Evolutionary conservation across 2,329 filamentous ascomycete species (phyloP).

Genomic region (Corynespora cassiicola): DNA sequence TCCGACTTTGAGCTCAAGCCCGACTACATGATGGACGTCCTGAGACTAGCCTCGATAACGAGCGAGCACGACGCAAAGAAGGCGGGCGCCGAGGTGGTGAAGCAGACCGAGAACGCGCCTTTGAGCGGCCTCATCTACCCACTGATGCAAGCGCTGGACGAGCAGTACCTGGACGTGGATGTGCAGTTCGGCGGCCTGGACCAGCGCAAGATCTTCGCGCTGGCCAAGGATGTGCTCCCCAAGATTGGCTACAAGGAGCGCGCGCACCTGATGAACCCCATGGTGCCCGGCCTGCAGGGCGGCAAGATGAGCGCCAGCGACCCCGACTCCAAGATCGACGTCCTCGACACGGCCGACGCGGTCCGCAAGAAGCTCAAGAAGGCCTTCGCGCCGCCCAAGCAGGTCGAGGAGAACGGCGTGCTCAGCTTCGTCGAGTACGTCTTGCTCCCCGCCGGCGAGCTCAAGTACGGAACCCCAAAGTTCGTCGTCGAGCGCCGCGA

Average conservation of each 20-base stretch:
- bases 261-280: slow-evolving; percentile 80
- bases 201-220: slow-evolving; percentile 87
- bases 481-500: slow-evolving; percentile 73
- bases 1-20: slow-evolving; percentile 76
- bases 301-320: slow-evolving; percentile 81
- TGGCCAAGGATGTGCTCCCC: slow-evolving; percentile 84
- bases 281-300: slow-evolving; percentile 83
- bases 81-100: slow-evolving; percentile 92
- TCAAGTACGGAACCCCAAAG: slow-evolving; percentile 61
- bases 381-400: slow-evolving; percentile 76
- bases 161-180: slow-evolving; percentile 82
- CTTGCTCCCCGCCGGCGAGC: slow-evolving; percentile 76
- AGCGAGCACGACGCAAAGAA: slow-evolving; percentile 85
- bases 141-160: slow-evolving; percentile 88
- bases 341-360: slow-evolving; percentile 78
- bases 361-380: slow-evolving; percentile 76
- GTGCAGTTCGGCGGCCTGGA: slow-evolving; percentile 81
- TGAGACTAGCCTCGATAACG: slow-evolving; percentile 73
- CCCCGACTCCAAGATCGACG: slow-evolving; percentile 85
- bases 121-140: slow-evolving; percentile 81
- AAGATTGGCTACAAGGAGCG: slow-evolving; percentile 81
- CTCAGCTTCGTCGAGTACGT: slow-evolving; percentile 87
- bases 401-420: slow-evolving; percentile 84
- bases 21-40: slow-evolving; percentile 86
- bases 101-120: slow-evolving; percentile 81